Percentiles rank a stretch among this genome's conserved stretches.
These are phyloP conservation scores for Cercospora zeina DNA, from an alignment of 2,329 filamentous ascomycete species.

Conservation along the genomic window DNA sequence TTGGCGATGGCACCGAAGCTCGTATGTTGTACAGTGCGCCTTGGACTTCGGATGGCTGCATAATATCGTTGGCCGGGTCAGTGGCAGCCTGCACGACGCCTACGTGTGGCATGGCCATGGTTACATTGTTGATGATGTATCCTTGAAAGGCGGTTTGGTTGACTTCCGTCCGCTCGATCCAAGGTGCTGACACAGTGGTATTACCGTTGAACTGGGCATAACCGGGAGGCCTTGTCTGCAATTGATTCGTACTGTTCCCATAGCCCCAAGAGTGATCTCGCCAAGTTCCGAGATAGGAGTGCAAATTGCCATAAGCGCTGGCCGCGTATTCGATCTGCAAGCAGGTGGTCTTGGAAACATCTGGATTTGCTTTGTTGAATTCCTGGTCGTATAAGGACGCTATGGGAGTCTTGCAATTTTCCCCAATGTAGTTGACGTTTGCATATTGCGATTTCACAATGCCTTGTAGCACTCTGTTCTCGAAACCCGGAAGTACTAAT, in stretches of 20 bases:
- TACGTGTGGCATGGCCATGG: slow-evolving; percentile 73
- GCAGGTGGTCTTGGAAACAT: slow-evolving; percentile 54
- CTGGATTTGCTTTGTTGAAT: slow-evolving; percentile 37
- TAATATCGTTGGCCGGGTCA: slow-evolving; percentile 62
- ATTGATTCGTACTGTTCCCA: slow-evolving; percentile 45
- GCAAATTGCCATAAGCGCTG: slow-evolving; percentile 70
- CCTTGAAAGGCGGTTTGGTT: slow-evolving; percentile 47
- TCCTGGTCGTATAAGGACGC: slow-evolving; percentile 43
- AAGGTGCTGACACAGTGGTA: slow-evolving; percentile 67
- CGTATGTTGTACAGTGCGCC: slow-evolving; percentile 68
- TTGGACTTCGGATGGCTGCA: slow-evolving; percentile 63
- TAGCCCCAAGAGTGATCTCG: slow-evolving; percentile 56
- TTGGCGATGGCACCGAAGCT: slow-evolving; percentile 69
- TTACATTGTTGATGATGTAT: slow-evolving; percentile 66
- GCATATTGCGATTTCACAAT: slow-evolving; percentile 63
- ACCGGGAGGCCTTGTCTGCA: slow-evolving; percentile 57
- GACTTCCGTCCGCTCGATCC: slow-evolving; percentile 62
- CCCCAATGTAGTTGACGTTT: slow-evolving; percentile 59
- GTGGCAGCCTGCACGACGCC: slow-evolving; percentile 66
- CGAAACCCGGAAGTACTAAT: slow-evolving; percentile 59
- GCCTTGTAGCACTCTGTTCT: slow-evolving; percentile 55
- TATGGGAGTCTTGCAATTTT: slow-evolving; percentile 64
- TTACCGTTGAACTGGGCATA: slow-evolving; percentile 69
- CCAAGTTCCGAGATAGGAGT: slow-evolving; percentile 45
- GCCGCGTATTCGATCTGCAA: slow-evolving; percentile 69